Conservation (phyloP, 129 eudicot genomes). For the Rutidosis leptorrhynchoides region DNA sequence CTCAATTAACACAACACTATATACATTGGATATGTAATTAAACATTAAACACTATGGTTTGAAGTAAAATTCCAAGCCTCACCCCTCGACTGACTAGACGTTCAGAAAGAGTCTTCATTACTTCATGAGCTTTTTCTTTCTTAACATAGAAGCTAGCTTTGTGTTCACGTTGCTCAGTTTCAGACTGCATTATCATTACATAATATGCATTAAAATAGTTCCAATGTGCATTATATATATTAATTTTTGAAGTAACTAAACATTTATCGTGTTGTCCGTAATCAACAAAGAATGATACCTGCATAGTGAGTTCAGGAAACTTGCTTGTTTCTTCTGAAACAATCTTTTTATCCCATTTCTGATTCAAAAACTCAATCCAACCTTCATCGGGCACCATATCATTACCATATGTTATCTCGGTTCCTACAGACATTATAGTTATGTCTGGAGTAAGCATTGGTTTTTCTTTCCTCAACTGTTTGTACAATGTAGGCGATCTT, state of each 20-base stretch:
- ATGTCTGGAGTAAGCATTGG: slow-evolving; percentile 98
- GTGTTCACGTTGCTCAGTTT: slow-evolving; percentile 88
- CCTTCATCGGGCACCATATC: slow-evolving; percentile 91
- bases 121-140: slow-evolving; percentile 80
- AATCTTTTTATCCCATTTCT: slow-evolving; percentile 76
- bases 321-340: slow-evolving; percentile 82
- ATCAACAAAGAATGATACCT: slow-evolving; percentile 40
- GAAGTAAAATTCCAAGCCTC: slow-evolving; percentile 20
- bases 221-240: not conserved
- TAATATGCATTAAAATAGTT: not conserved
- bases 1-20: slow-evolving; percentile 7
- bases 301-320: slow-evolving; percentile 81
- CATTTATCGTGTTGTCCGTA: not conserved
- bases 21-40: not conserved
- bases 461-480: slow-evolving; percentile 82
- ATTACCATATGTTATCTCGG: slow-evolving; percentile 94
- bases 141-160: slow-evolving; percentile 80
- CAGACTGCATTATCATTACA: slow-evolving; percentile 52
- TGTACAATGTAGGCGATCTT: slow-evolving; percentile 87
- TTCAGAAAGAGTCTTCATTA: slow-evolving; percentile 59
- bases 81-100: slow-evolving; percentile 72
- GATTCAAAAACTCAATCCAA: slow-evolving; percentile 67
- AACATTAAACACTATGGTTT: not conserved
- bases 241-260: not conserved
- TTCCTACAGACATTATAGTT: slow-evolving; percentile 97